Evolutionary conservation across 257 asterid species (phyloP).

Genomic region (Plantago elongata): DNA sequence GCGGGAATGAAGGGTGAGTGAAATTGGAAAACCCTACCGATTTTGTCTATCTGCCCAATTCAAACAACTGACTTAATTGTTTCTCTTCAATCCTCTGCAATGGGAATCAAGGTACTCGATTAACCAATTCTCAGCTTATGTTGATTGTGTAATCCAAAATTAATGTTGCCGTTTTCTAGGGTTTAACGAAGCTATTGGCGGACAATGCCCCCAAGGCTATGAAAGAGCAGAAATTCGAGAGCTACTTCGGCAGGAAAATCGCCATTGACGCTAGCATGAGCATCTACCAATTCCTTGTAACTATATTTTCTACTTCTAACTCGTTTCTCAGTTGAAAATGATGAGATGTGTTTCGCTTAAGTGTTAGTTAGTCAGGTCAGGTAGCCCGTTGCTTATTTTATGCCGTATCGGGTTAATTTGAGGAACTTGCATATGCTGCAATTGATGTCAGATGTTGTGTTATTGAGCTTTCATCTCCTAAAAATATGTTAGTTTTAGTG

Average conservation of each 20-base stretch:
- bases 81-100: constrained; percentile 15
- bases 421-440: too few relatives aligned
- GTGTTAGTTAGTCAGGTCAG: too few relatives aligned
- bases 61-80: not conserved
- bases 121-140: not conserved
- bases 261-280: constrained; percentile 99
- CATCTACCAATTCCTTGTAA: constrained; percentile 93
- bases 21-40: constrained; percentile 21
- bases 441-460: too few relatives aligned
- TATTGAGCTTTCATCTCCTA: too few relatives aligned
- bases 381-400: too few relatives aligned
- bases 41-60: constrained; percentile 1
- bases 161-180: constrained; percentile 36
- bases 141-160: not conserved
- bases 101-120: constrained; percentile 48
- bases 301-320: not conserved
- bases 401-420: too few relatives aligned
- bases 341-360: too few relatives aligned
- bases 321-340: too few relatives aligned
- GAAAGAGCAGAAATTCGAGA: constrained; percentile 94
- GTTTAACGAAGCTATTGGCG: constrained; percentile 90
- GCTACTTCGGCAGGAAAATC: constrained; percentile 92
- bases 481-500: too few relatives aligned
- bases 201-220: constrained; percentile 89
- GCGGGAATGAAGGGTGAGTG: constrained; percentile 29